Base-by-base conservation (phyloP, 768 basidiomycete species). In the Auricularia cornea region DNA sequence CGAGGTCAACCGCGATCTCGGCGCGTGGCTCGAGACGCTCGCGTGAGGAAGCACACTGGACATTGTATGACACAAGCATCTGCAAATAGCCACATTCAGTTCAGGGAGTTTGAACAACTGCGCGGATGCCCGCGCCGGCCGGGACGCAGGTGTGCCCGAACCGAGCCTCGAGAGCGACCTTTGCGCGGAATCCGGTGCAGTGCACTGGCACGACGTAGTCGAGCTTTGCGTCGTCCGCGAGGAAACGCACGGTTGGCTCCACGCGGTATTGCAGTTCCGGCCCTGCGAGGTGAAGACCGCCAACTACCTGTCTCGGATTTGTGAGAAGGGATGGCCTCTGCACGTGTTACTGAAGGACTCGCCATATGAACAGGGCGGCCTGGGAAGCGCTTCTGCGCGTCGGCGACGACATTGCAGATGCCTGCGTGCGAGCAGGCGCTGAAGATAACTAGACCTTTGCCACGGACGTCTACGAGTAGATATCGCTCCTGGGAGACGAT, bases 401-500 rank as follows among this genome's bases (percentile, higher is more conserved):
- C 85, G 66, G 80, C 85, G 62, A 89, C 76, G 30, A 94, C 92
- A 66, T 94, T 94, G 52, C 90, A 86, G 62, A 93, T 91, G 1
- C 91, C 92, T 3, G 92, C 91, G 74, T 93, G 91, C 5, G 85
- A 86, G 66, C 85, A 87, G 31, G 92, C 85, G 76, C 89, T 92
- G 73, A 94, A 92, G 62, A 94, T 79, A 28, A 93, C 81, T 61
- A 93, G 73, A 1, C 92, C 92, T 70, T 90, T 92, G 8, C 88
- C 90, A n/a, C 79, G 78, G 0, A 94, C 87, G 72, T 93, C 89
- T 29, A 93, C 75, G 0, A 77, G 86, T 59, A 82, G 84, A 70
- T 92, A 94, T 28, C 92, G 79, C 70, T 94, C 92, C 67, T 93
- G 87, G 84, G 66, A 94, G 84, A 59, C 87, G 79, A 89, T 92